Percentiles rank a stretch among this genome's conserved stretches.
Evolutionary conservation across 2,329 filamentous ascomycete genomes (phyloP).

Genomic region (Thielaviopsis euricoi): DNA sequence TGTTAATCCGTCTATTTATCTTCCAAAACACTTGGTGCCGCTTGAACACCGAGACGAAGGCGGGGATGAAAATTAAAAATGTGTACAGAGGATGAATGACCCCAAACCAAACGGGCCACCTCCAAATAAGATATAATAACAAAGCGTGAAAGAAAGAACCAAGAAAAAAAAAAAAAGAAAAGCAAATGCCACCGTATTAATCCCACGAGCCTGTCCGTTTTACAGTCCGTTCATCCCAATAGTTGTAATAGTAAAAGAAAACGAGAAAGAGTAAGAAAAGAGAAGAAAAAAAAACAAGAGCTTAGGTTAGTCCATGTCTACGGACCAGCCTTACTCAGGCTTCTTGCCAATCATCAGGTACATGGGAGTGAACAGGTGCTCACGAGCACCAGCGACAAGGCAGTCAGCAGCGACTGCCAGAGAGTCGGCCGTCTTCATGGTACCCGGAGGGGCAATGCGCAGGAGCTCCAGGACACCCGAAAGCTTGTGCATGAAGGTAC

Average conservation of each 20-base stretch:
- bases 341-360: constrained; percentile 92
- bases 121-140: background rate
- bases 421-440: constrained; percentile 88
- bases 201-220: background rate
- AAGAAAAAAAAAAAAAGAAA: background rate
- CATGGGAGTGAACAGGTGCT: constrained; percentile 97
- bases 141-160: background rate
- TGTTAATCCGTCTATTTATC: background rate
- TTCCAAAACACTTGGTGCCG: background rate
- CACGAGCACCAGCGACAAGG: constrained; percentile 68
- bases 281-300: background rate
- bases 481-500: constrained; percentile 57
- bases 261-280: background rate
- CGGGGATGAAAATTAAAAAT: background rate
- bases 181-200: background rate
- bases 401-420: constrained; percentile 68
- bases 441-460: constrained; percentile 61
- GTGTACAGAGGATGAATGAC: background rate
- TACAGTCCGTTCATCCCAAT: background rate
- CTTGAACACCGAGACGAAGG: background rate
- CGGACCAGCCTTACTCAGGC: constrained; percentile 27
- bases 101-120: background rate
- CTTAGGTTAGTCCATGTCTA: background rate
- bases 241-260: background rate
- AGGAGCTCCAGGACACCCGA: constrained; percentile 62